A percentile compares a stretch with the other conserved stretches of the same genome.
Conservation (phyloP, 495 filamentous ascomycete genomes). For the Margaritispora aquatica region DNA sequence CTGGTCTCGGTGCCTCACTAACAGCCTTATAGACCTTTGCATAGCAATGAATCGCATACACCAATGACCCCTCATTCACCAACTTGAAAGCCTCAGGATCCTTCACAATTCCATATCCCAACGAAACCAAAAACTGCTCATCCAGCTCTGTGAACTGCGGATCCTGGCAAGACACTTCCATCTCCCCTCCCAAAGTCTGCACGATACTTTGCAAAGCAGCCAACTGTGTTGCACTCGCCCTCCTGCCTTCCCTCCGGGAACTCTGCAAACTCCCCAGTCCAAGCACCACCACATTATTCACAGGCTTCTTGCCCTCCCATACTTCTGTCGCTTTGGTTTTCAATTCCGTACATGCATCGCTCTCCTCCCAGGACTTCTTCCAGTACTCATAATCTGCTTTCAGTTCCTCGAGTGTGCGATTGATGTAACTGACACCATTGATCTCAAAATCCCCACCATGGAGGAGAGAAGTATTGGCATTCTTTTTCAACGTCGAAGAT, state of each 20-base stretch:
- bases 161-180: conserved; percentile 58
- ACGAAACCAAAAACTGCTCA: conserved; percentile 43
- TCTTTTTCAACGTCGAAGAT: neutral
- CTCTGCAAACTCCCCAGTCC: conserved; percentile 44
- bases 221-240: conserved; percentile 44
- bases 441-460: conserved; percentile 18
- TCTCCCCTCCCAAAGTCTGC: conserved; percentile 28
- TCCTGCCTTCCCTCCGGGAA: conserved; percentile 12
- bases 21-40: conserved; percentile 29
- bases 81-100: conserved; percentile 53
- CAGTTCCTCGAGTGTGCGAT: conserved; percentile 32
- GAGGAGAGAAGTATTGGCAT: neutral
- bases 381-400: conserved; percentile 27
- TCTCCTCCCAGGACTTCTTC: conserved; percentile 15
- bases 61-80: conserved; percentile 39
- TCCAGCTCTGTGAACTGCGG: conserved; percentile 62
- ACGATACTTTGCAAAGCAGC: conserved; percentile 53
- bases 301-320: neutral
- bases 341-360: conserved; percentile 1
- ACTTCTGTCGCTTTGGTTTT: neutral
- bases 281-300: conserved; percentile 35
- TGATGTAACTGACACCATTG: conserved; percentile 13
- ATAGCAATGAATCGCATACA: conserved; percentile 59
- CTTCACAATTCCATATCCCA: conserved; percentile 48
- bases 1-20: conserved; percentile 5